Percentiles rank a stretch among this genome's conserved stretches.
phyloP scores from a whole-genome alignment of 495 filamentous ascomycete genomes.

The Podospora fimiseda region DNA sequence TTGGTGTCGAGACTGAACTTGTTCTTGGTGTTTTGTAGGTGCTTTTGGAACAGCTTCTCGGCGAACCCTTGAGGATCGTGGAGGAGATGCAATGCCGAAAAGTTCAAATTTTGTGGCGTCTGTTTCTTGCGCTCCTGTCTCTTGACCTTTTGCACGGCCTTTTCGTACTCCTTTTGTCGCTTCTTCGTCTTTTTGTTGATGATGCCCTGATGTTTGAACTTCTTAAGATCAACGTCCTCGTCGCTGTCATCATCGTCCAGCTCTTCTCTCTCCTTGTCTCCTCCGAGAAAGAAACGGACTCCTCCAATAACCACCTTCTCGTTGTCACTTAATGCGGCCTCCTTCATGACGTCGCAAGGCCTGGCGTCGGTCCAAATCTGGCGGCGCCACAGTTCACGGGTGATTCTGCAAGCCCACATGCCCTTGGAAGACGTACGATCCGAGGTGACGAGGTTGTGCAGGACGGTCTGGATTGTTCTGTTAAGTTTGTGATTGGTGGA shows the following conservation, averaged over 20 bases:
- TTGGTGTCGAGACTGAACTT: slow-evolving; percentile 89
- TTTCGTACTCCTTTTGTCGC: slow-evolving; percentile 67
- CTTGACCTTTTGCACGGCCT: slow-evolving; percentile 67
- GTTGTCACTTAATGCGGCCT: slow-evolving; percentile 73
- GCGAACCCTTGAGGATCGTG: slow-evolving; percentile 95
- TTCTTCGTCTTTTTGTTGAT: slow-evolving; percentile 98
- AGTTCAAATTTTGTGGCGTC: slow-evolving; percentile 81
- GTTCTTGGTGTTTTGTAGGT: slow-evolving; percentile 78
- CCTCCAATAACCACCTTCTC: slow-evolving; percentile 84
- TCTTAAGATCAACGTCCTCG: slow-evolving; percentile 69
- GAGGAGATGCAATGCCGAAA: slow-evolving; percentile 88
- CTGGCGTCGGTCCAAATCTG: slow-evolving; percentile 53
- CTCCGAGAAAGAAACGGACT: slow-evolving; percentile 90
- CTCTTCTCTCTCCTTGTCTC: slow-evolving; percentile 90
- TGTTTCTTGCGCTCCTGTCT: slow-evolving; percentile 81
- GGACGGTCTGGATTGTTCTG: slow-evolving; percentile 80
- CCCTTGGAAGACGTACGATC: slow-evolving; percentile 79
- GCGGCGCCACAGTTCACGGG: slow-evolving; percentile 36
- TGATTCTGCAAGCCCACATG: slow-evolving; percentile 67
- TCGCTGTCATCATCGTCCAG: slow-evolving; percentile 83
- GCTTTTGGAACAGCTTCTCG: slow-evolving; percentile 82
- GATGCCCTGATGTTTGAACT: slow-evolving; percentile 71
- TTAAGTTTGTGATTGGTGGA: slow-evolving; percentile 86
- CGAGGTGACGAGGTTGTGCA: slow-evolving; percentile 82
- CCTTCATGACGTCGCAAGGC: slow-evolving; percentile 91